Conservation (phyloP, 1,284 basidiomycete genomes). For the Polyporus tsugae region DNA sequence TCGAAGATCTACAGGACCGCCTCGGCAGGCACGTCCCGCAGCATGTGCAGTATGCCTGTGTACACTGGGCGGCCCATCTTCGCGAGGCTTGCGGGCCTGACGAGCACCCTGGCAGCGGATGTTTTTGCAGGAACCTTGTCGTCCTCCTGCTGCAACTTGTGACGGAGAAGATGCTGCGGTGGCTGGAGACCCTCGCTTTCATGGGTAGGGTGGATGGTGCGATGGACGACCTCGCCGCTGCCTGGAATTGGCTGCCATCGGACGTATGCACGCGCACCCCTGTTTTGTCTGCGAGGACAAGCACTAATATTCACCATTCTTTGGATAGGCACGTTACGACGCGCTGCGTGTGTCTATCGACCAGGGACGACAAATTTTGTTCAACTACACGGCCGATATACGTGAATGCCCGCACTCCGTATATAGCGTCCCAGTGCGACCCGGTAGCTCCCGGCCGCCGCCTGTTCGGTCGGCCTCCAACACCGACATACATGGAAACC, state of each 20-base stretch:
- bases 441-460: background rate
- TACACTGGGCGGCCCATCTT: conserved; percentile 26
- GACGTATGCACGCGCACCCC: background rate
- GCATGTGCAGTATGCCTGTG: conserved; percentile 26
- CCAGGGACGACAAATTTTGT: background rate
- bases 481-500: background rate
- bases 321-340: background rate
- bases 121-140: background rate
- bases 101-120: conserved; percentile 10
- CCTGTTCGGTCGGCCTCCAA: background rate
- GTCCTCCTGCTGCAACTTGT: background rate
- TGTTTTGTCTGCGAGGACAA: no score
- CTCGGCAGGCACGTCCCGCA: conserved; percentile 8
- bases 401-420: background rate
- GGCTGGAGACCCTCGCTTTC: background rate
- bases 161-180: background rate
- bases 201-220: conserved; percentile 7
- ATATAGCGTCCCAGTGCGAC: background rate
- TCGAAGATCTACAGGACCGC: conserved; percentile 1
- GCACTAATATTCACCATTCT: background rate
- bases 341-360: background rate
- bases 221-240: background rate
- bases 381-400: background rate
- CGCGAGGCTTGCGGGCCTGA: background rate
- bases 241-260: background rate